Evolutionary conservation across 108 stramenopile genomes (phyloP).

Genomic region (Nitzschia palea): DNA sequence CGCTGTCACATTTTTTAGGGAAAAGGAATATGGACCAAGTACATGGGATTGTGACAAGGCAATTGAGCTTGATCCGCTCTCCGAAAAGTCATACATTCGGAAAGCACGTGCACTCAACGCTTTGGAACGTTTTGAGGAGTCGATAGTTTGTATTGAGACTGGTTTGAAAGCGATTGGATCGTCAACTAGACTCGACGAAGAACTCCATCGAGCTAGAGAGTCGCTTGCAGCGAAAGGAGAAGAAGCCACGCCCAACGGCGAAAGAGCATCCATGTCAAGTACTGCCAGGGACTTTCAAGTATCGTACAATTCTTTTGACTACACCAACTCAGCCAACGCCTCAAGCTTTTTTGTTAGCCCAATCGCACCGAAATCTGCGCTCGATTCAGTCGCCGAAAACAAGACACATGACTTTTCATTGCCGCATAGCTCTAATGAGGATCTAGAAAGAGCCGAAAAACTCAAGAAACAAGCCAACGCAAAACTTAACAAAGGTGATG

Average conservation of each 20-base stretch:
- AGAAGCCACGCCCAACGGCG: not conserved
- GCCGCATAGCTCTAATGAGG: slow-evolving; percentile 18
- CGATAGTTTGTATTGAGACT: slow-evolving; percentile 23
- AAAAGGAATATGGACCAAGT: slow-evolving; percentile 44
- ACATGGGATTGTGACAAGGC: slow-evolving; percentile 53
- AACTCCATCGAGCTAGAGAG: slow-evolving; percentile 24
- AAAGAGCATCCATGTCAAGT: not conserved
- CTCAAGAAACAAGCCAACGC: slow-evolving; percentile 59
- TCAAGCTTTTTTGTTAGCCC: slow-evolving; percentile 29
- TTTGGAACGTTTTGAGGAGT: slow-evolving; percentile 39
- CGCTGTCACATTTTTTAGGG: slow-evolving; percentile 48
- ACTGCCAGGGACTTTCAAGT: slow-evolving; percentile 1
- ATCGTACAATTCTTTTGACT: not conserved
- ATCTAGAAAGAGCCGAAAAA: slow-evolving; percentile 44
- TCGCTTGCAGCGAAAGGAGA: slow-evolving; percentile 1
- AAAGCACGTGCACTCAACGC: slow-evolving; percentile 30
- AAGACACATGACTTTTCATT: slow-evolving; percentile 20
- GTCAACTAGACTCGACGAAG: slow-evolving; percentile 28
- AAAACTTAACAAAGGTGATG: slow-evolving; percentile 55
- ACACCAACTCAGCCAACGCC: not conserved
- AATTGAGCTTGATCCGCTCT: slow-evolving; percentile 40
- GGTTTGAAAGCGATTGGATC: slow-evolving; percentile 14
- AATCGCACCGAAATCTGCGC: slow-evolving; percentile 1
- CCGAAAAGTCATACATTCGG: slow-evolving; percentile 56
- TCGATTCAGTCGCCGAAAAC: slow-evolving; percentile 30